Percentiles rank a stretch among this genome's conserved stretches.
Evolutionary conservation across 345 rosid genomes (phyloP).

Genomic region (Moricandia arvensis): DNA sequence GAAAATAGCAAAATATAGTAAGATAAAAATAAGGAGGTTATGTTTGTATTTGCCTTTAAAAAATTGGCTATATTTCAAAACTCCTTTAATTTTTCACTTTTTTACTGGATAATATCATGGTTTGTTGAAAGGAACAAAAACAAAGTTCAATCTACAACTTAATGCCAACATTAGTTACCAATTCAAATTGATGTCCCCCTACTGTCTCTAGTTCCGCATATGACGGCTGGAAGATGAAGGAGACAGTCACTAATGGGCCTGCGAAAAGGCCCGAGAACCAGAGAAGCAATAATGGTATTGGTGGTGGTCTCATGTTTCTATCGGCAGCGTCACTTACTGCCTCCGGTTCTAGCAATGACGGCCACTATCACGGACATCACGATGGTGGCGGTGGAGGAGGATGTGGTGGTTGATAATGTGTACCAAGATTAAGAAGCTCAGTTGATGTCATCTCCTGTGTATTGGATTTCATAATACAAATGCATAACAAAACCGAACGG

Average conservation of each 20-base stretch:
- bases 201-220: background rate
- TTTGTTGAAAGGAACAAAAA: too few species aligned
- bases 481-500: background rate
- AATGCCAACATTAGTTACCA: background rate
- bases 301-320: background rate
- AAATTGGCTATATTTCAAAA: too few species aligned
- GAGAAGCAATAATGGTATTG: background rate
- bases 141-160: background rate
- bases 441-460: background rate
- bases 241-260: background rate
- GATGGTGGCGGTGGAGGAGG: background rate
- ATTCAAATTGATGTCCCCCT: conserved; percentile 6
- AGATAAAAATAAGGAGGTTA: too few species aligned
- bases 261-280: too few species aligned
- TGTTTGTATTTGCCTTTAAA: too few species aligned
- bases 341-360: background rate
- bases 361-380: background rate
- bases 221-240: background rate
- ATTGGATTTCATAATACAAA: background rate
- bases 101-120: background rate
- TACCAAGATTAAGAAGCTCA: background rate
- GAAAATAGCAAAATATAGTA: too few species aligned
- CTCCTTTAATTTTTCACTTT: too few species aligned
- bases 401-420: background rate
- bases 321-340: background rate